A percentile compares a stretch with the other conserved stretches of the same genome.
Conservation (phyloP, 257 asterid species). For the Solanum infundibuliforme region DNA sequence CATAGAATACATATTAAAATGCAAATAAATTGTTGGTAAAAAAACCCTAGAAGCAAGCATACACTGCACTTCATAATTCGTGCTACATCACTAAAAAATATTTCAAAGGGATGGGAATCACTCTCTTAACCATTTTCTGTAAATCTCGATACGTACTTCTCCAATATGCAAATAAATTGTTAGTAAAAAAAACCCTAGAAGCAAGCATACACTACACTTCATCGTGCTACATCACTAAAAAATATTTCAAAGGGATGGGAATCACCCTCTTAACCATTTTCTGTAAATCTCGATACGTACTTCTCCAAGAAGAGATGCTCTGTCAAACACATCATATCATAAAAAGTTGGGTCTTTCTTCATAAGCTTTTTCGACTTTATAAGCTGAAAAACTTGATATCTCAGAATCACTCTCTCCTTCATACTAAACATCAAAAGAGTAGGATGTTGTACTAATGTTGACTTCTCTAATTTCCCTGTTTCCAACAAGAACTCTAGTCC, state of each 20-base stretch:
- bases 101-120: neutral
- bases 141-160: no score
- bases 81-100: neutral
- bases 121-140: no score
- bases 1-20: no score
- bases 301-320: conserved; percentile 6
- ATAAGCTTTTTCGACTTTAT: conserved; percentile 2
- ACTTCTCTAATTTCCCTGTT: conserved; percentile 1
- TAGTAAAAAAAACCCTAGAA: no score
- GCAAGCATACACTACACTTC: neutral
- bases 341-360: conserved; percentile 9
- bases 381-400: conserved; percentile 8
- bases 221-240: neutral
- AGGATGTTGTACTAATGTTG: neutral
- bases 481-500: conserved; percentile 13
- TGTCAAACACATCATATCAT: neutral
- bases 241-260: neutral
- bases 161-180: no score
- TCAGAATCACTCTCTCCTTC: neutral
- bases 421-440: conserved; percentile 1
- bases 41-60: no score
- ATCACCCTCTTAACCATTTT: neutral
- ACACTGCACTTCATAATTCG: neutral
- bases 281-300: conserved; percentile 5
- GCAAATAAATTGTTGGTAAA: no score